Evolutionary conservation across 345 rosid species (phyloP).

Genomic region (Bruguiera parviflora): DNA sequence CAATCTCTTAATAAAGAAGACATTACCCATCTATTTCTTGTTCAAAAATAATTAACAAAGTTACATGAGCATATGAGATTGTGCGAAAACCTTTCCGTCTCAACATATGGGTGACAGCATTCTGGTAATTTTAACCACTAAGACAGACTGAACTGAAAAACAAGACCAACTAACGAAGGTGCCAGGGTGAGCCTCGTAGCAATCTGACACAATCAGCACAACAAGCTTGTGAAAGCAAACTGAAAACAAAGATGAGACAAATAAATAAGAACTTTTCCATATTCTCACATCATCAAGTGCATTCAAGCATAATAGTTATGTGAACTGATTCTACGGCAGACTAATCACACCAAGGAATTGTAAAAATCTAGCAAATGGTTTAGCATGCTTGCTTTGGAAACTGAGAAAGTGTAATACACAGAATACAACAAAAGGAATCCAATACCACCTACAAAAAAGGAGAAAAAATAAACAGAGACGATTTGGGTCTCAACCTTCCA

Average conservation of each 20-base stretch:
- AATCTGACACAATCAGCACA: not conserved
- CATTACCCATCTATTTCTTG: not conserved
- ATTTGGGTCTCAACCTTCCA: slow-evolving; percentile 52
- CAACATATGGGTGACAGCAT: not conserved
- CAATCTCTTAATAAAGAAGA: not conserved
- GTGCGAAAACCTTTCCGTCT: not conserved
- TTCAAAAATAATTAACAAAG: not conserved
- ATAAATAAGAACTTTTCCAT: not conserved
- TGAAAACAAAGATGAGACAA: not conserved
- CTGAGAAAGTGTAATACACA: not conserved
- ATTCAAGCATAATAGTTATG: not conserved
- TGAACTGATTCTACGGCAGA: not conserved
- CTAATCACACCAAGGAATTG: not conserved
- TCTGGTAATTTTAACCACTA: not conserved
- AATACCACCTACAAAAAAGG: not conserved
- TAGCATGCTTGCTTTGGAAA: not conserved
- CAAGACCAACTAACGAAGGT: not conserved
- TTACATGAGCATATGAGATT: not conserved
- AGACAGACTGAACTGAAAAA: not conserved
- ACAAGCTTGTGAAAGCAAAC: not conserved
- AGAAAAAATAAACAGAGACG: slow-evolving; percentile 26
- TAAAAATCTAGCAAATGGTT: not conserved
- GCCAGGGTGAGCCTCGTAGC: not conserved
- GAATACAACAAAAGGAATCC: not conserved
- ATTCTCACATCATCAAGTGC: no score